Base-by-base conservation (phyloP, 2,329 filamentous ascomycete genomes). In the Beauveria rudraprayagi region DNA sequence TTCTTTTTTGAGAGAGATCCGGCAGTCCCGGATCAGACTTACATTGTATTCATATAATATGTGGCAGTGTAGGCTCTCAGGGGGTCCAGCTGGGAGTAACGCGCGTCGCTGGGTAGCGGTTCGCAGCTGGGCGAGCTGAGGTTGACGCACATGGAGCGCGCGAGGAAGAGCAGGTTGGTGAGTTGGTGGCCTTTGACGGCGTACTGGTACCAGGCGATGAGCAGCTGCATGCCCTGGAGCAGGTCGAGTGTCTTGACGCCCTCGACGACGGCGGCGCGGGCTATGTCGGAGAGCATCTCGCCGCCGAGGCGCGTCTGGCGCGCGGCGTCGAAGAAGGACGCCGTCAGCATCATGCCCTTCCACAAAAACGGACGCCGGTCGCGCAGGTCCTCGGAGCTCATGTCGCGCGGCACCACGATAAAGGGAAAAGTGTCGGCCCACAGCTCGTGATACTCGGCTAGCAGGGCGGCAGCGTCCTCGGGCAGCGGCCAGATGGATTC, bases 11-110 rank as follows among this genome's bases (percentile, higher is more conserved):
- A 22, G 9, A 22, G 8, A 8, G 2, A 22, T 5, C 16, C 16
- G 11, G 16, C 46, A 26, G 19, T 22, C 5, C 19, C 24, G 2
- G 22, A 22, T 26, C 34, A 1, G 2, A 70, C 77, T 66, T 62
- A 80, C 78, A 79, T 65, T 7, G 79, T 78, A 34, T 79, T 78
- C 4, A 82, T 65, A 60, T 82, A 82, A 62, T 80, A 83, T 4
- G 77, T 78, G 2, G 78, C 79, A 0, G 74, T 73, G 66, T 78
- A 80, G 0, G 78, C 77, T 50, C 80, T 72, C 69, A 80, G 75
- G 51, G 75, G 68, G 60, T 81, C 77, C 10, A 81, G 64, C 24
- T 69, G 70, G 1, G 66, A 64, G 47, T 70, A 71, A 30, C 65
- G 67, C 16, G 66, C 24, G 62, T 66, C 67, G 17, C 65, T 60